Evolutionary conservation across 2,329 filamentous ascomycete genomes (phyloP), one percentile per base, ranked within the genome.

Genomic region (Uncinocarpus reesii): DNA sequence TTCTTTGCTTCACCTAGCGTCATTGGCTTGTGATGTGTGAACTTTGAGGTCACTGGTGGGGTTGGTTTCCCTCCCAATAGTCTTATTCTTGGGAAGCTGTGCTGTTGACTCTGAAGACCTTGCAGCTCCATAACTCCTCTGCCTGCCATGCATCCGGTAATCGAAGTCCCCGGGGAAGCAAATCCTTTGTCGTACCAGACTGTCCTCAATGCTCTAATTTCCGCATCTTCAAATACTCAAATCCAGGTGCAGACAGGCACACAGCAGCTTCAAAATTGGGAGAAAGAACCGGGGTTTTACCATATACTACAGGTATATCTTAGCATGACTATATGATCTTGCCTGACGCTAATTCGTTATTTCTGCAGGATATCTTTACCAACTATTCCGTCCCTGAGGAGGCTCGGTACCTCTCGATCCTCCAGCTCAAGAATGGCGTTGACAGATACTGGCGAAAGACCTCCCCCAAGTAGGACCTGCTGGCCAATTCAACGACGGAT

Each of bases 391-490:
- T 93, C 1, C 84, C 86, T 1, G 68, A 79, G 50, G 82, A 93
- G 59, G 78, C 90, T 46, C 84, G 92, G 52, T 88, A 94, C 60
- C 80, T 95, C 8, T 85, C 90, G 47, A 80, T 96, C 50, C 95
- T 96, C 56, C 86, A 95, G 62, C 75, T 98, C 47, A 96, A 96
- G 65, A 95, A 96, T 65, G 92, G 89, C 48, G 89, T 96, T 65
- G 90, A 96, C 63, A 88, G 84, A 62, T 87, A 88, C 66, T 98
- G 92, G 92, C 78, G 92, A 61, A 86, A 75, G 62, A 85, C 84
- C 28, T 80, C 86, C 42, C 77, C 84, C 49, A 80, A 82, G 62
- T 77, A 78, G 23, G 65, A 5, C 6, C 42, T 18, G 11, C 2
- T 32, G 7, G 11, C 28, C 31, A 20, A 23, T 18, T 10, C 2